phyloP scores from a whole-genome alignment of 2,329 filamentous ascomycete genomes.

The Xylariaceae sp. region DNA sequence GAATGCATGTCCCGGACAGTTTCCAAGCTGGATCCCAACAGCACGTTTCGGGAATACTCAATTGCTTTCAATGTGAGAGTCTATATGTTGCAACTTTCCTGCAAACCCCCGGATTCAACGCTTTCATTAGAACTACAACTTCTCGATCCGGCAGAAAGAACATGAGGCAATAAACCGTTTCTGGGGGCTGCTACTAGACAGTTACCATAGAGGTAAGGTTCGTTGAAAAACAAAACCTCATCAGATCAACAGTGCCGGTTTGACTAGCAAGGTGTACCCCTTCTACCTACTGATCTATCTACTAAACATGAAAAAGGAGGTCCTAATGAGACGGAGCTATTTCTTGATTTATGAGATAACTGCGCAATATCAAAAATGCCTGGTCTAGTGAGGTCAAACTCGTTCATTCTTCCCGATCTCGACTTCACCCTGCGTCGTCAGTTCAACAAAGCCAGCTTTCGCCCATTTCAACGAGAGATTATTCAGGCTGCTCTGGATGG shows the following conservation, averaged over 20 bases:
- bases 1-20: too few species aligned
- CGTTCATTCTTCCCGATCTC: conserved; percentile 54
- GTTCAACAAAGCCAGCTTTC: conserved; percentile 65
- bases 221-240: background rate
- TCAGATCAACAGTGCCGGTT: background rate
- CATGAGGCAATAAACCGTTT: too few species aligned
- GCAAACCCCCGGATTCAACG: too few species aligned
- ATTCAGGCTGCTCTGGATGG: conserved; percentile 81
- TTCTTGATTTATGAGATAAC: background rate
- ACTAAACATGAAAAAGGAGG: too few species aligned
- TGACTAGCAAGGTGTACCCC: background rate
- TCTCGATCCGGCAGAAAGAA: too few species aligned
- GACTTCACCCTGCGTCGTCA: conserved; percentile 70
- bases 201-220: background rate
- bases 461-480: conserved; percentile 86
- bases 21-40: too few species aligned
- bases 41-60: too few species aligned
- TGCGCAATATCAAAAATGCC: conserved; percentile 34
- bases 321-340: background rate
- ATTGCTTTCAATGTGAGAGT: too few species aligned
- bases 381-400: conserved; percentile 41
- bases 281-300: background rate
- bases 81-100: too few species aligned
- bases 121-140: too few species aligned
- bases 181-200: background rate